phyloP scores from a whole-genome alignment of 1,139 yeast species.

The Pichia cactophila region DNA sequence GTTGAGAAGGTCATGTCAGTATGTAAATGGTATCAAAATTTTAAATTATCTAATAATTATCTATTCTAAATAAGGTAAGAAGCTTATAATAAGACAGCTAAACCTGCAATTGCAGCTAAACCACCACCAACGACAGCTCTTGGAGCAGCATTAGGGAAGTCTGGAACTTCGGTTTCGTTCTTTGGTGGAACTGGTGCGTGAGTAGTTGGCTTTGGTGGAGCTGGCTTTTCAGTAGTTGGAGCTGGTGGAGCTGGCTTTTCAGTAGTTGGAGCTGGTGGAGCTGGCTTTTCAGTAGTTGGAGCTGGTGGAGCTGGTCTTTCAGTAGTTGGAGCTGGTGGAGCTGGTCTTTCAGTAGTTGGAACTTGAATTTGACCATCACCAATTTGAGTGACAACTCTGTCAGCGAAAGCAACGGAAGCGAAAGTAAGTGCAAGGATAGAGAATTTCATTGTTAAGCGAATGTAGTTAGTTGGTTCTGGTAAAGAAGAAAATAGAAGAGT shows the following conservation, averaged over 20 bases:
- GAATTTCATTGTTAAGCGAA: conserved; percentile 18
- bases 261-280: conserved; percentile 26
- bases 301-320: neutral
- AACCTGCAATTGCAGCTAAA: conserved; percentile 21
- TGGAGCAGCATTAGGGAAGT: conserved; percentile 15
- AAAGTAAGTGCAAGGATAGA: conserved; percentile 29
- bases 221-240: conserved; percentile 1
- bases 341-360: conserved; percentile 9
- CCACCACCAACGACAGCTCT: conserved; percentile 19
- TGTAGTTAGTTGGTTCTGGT: conserved; percentile 1
- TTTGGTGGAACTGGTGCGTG: neutral
- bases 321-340: conserved; percentile 26
- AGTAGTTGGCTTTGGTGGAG: conserved; percentile 1
- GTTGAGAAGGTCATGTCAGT: neutral
- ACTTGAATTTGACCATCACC: conserved; percentile 25
- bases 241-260: conserved; percentile 2
- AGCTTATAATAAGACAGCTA: conserved; percentile 20
- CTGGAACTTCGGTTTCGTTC: conserved; percentile 4
- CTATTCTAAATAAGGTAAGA: neutral
- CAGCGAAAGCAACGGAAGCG: conserved; percentile 25
- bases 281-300: conserved; percentile 1
- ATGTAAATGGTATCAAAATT: neutral
- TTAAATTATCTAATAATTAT: no score
- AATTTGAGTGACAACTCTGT: conserved; percentile 19
- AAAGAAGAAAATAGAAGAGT: conserved; percentile 2